Conservation (phyloP, 176 grass and related monocot species). For the barley (Hordeum vulgare) region DNA sequence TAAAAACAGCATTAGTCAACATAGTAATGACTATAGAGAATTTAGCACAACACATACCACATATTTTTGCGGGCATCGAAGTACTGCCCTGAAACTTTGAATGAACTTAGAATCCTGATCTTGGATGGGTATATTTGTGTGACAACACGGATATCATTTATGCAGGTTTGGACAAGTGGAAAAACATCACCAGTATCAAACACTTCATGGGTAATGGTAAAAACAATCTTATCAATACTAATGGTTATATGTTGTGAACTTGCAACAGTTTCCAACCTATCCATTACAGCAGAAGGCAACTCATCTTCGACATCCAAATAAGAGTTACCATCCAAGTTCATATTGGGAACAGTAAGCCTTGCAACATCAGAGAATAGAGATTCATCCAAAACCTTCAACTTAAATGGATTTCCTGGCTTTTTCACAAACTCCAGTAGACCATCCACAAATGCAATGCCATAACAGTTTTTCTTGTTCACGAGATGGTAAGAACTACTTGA, state of each 20-base stretch:
- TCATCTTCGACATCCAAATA: constrained; percentile 43
- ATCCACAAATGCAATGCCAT: constrained; percentile 67
- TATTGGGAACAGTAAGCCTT: constrained; percentile 26
- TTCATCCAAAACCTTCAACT: constrained; percentile 58
- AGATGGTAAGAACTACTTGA: constrained; percentile 52
- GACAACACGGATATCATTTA: constrained; percentile 52
- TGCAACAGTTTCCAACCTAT: constrained; percentile 31
- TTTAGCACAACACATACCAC: constrained; percentile 48
- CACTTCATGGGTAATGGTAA: constrained; percentile 69
- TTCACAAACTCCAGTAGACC: constrained; percentile 71
- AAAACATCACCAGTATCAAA: constrained; percentile 51
- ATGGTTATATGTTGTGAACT: constrained; percentile 53
- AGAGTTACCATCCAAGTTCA: constrained; percentile 16
- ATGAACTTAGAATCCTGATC: constrained; percentile 67
- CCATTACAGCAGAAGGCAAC: constrained; percentile 21
- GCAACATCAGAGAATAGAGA: constrained; percentile 30
- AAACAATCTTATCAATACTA: constrained; percentile 47
- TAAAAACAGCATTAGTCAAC: constrained; percentile 8
- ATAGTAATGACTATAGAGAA: not conserved
- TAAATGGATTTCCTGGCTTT: constrained; percentile 80
- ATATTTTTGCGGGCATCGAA: constrained; percentile 55
- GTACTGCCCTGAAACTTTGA: constrained; percentile 48
- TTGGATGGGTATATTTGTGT: constrained; percentile 57
- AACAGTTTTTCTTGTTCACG: constrained; percentile 73
- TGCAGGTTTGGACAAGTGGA: constrained; percentile 58